phyloP scores from a whole-genome alignment of 768 basidiomycete genomes.

The Tephrocybe sp. region DNA sequence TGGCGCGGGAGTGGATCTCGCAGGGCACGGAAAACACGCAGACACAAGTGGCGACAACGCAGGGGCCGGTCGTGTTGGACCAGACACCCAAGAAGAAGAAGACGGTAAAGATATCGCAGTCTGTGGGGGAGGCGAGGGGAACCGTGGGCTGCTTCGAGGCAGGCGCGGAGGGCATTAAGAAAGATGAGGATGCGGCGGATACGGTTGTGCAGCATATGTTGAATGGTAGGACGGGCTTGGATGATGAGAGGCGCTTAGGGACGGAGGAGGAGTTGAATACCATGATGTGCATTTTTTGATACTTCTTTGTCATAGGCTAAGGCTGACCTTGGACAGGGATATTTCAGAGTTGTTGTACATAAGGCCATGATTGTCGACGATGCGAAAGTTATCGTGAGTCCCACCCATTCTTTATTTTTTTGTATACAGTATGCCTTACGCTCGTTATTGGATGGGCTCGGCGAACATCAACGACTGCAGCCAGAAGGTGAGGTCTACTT shows the following conservation, averaged over 20 bases:
- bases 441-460: too few species aligned
- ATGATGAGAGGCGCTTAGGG: slow-evolving; percentile 86
- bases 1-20: slow-evolving; percentile 75
- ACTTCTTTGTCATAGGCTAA: slow-evolving; percentile 9
- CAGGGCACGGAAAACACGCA: slow-evolving; percentile 40
- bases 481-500: too few species aligned
- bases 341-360: slow-evolving; percentile 80
- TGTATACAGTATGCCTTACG: too few species aligned
- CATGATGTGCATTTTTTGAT: slow-evolving; percentile 50
- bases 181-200: slow-evolving; percentile 67
- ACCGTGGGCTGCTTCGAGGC: slow-evolving; percentile 55
- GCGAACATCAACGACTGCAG: too few species aligned
- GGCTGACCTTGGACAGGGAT: slow-evolving; percentile 48
- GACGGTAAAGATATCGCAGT: slow-evolving; percentile 66
- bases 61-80: slow-evolving; percentile 50
- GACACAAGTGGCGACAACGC: slow-evolving; percentile 50
- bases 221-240: slow-evolving; percentile 55
- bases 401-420: too few species aligned
- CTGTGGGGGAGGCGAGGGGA: slow-evolving; percentile 53
- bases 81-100: slow-evolving; percentile 52
- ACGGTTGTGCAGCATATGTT: slow-evolving; percentile 82
- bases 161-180: slow-evolving; percentile 64
- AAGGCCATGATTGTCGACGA: slow-evolving; percentile 97
- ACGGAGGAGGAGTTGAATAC: slow-evolving; percentile 79
- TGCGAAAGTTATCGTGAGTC: slow-evolving; percentile 80